These are phyloP conservation scores for Ganoderma meredithae DNA, from an alignment of 1,284 basidiomycete species.

Conservation along the genomic window DNA sequence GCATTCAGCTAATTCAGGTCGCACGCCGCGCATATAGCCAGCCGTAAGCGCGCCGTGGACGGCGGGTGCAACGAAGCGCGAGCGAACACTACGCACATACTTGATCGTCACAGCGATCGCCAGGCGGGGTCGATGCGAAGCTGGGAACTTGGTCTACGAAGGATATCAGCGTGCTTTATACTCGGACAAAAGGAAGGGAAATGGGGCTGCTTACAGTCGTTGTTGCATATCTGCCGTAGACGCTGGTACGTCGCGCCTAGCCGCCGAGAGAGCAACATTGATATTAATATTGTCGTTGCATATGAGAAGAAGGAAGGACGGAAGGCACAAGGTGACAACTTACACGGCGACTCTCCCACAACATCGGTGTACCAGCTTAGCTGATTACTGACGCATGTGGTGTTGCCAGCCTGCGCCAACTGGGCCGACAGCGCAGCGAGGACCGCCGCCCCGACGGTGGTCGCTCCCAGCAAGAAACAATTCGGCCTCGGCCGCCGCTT, in stretches of 20 bases:
- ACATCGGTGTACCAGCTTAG: slow-evolving; percentile 32
- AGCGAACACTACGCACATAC: slow-evolving; percentile 8
- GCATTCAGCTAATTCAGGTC: slow-evolving; percentile 25
- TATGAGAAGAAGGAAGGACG: too few relatives aligned
- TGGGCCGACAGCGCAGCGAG: neutral
- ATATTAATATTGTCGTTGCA: too few relatives aligned
- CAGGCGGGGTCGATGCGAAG: slow-evolving; percentile 15
- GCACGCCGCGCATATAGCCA: too few relatives aligned
- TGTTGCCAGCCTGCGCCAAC: slow-evolving; percentile 20
- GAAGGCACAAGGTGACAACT: slow-evolving; percentile 2
- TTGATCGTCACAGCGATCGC: slow-evolving; percentile 25
- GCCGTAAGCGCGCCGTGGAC: neutral
- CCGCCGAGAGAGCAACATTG: neutral
- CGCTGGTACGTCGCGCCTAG: slow-evolving; percentile 25
- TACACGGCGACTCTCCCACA: slow-evolving; percentile 26
- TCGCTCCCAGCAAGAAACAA: too few relatives aligned
- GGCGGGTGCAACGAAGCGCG: neutral
- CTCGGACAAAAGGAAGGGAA: neutral
- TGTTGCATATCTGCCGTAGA: slow-evolving; percentile 22
- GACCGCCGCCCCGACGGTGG: neutral
- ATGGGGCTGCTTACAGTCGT: slow-evolving; percentile 18
- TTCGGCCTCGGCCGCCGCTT: too few relatives aligned
- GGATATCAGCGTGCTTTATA: too few relatives aligned
- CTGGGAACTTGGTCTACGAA: slow-evolving; percentile 21
- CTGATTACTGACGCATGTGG: slow-evolving; percentile 27